Percentiles rank a stretch among this genome's conserved stretches.
Evolutionary conservation across 768 basidiomycete genomes (phyloP).

Genomic region (Podaxis sp.): DNA sequence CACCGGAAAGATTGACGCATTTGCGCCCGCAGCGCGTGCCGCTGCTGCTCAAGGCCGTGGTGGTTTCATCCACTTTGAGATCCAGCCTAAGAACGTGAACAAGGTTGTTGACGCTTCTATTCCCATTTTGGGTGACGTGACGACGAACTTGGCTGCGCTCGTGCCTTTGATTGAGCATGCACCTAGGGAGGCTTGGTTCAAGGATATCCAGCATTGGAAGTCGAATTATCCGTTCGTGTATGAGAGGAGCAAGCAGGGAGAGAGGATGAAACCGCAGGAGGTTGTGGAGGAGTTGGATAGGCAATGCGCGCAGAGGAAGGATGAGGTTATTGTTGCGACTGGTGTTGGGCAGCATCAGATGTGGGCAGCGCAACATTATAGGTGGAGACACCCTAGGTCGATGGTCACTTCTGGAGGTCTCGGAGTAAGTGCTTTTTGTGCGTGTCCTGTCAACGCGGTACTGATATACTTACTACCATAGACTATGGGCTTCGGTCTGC

Average conservation of each 20-base stretch:
- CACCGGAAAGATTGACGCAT: slow-evolving; percentile 84
- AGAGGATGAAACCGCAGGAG: slow-evolving; percentile 92
- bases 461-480: slow-evolving; percentile 25
- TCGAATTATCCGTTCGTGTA: slow-evolving; percentile 87
- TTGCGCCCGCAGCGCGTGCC: slow-evolving; percentile 86
- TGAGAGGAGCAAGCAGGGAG: slow-evolving; percentile 57
- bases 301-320: slow-evolving; percentile 78
- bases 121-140: slow-evolving; percentile 92
- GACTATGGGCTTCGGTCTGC: slow-evolving; percentile 99
- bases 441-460: slow-evolving; percentile 5
- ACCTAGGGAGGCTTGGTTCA: slow-evolving; percentile 79
- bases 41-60: slow-evolving; percentile 86
- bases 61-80: slow-evolving; percentile 99
- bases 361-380: slow-evolving; percentile 96
- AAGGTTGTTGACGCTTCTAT: slow-evolving; percentile 96
- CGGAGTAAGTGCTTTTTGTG: slow-evolving; percentile 57
- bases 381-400: slow-evolving; percentile 85
- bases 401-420: slow-evolving; percentile 95
- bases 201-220: slow-evolving; percentile 84
- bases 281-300: slow-evolving; percentile 89
- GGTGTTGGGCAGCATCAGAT: slow-evolving; percentile 99
- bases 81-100: slow-evolving; percentile 98
- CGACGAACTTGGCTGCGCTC: slow-evolving; percentile 75
- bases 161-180: slow-evolving; percentile 72
- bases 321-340: slow-evolving; percentile 84